Percentiles rank a stretch among this genome's conserved stretches.
Evolutionary conservation across 257 asterid species (phyloP).

Genomic region (Solanum dulcamara): DNA sequence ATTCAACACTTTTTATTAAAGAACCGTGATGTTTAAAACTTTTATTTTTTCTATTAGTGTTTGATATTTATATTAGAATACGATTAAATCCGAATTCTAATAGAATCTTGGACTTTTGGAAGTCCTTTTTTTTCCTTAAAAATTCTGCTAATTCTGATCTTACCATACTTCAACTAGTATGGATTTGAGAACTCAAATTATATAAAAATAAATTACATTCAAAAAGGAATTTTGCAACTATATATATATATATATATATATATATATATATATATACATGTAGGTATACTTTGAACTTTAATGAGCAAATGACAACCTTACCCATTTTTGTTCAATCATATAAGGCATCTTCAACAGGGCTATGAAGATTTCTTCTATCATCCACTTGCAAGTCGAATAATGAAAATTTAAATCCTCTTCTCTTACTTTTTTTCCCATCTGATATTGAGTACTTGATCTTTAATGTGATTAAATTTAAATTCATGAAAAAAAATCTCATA

Average conservation of each 20-base stretch:
- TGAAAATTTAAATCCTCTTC: neutral
- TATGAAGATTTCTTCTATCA: conserved; percentile 1
- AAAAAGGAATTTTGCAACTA: too few relatives aligned
- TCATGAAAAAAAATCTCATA: accelerated
- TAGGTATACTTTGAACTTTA: neutral
- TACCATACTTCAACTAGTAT: neutral
- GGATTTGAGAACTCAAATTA: neutral
- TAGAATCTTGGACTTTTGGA: neutral
- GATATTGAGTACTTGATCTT: neutral
- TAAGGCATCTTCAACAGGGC: conserved; percentile 14
- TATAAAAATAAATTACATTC: too few relatives aligned
- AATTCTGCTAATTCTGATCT: neutral
- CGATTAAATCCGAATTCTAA: too few relatives aligned
- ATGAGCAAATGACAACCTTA: conserved; percentile 2
- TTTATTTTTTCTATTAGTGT: too few relatives aligned
- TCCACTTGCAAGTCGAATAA: conserved; percentile 1
- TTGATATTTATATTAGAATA: too few relatives aligned
- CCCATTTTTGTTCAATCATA: conserved; percentile 13
- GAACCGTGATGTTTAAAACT: neutral
- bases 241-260: too few relatives aligned
- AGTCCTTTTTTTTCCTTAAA: neutral
- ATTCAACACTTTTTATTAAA: too few relatives aligned
- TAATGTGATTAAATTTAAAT: neutral
- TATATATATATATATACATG: too few relatives aligned
- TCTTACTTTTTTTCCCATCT: neutral